These are phyloP conservation scores for Prillingera fragicola DNA, from an alignment of 1,284 basidiomycete species.

Conservation along the genomic window DNA sequence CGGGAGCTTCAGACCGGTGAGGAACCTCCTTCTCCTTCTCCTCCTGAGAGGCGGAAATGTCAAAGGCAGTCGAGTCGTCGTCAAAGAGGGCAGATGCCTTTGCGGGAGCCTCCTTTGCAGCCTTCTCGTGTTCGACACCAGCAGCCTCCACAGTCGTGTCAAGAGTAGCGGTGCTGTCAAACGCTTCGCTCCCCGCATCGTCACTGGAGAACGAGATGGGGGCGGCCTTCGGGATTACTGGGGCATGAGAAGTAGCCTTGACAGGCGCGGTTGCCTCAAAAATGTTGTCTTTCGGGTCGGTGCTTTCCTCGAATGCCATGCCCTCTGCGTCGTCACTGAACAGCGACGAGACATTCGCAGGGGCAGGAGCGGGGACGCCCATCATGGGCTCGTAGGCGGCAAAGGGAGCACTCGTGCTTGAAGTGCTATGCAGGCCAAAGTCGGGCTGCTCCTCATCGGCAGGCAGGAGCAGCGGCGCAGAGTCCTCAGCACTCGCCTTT, in stretches of 20 bases:
- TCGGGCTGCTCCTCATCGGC: constrained; percentile 9
- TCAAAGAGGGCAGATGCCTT: too few species aligned
- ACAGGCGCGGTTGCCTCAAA: constrained; percentile 4
- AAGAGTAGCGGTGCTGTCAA: constrained; percentile 7
- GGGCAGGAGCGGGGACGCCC: constrained; percentile 7
- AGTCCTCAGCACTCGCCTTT: too few species aligned
- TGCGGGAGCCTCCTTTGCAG: neutral
- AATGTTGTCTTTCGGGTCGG: constrained; percentile 3
- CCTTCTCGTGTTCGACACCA: constrained; percentile 3
- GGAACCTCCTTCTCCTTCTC: too few species aligned
- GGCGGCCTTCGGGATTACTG: too few species aligned
- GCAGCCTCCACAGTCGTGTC: constrained; percentile 2
- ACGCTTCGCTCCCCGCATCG: constrained; percentile 7
- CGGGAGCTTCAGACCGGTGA: too few species aligned
- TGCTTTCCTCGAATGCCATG: constrained; percentile 3
- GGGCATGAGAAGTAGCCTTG: too few species aligned
- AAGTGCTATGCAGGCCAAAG: constrained; percentile 8
- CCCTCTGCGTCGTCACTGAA: constrained; percentile 9
- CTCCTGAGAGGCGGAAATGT: too few species aligned
- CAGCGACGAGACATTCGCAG: constrained; percentile 6
- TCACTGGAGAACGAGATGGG: too few species aligned
- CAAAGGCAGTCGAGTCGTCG: too few species aligned
- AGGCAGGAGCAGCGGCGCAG: neutral
- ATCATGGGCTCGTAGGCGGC: neutral
- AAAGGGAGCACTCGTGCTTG: neutral